These are phyloP conservation scores for Melampsora larici-populina DNA, from an alignment of 1,284 basidiomycete genomes.

Conservation along the genomic window DNA sequence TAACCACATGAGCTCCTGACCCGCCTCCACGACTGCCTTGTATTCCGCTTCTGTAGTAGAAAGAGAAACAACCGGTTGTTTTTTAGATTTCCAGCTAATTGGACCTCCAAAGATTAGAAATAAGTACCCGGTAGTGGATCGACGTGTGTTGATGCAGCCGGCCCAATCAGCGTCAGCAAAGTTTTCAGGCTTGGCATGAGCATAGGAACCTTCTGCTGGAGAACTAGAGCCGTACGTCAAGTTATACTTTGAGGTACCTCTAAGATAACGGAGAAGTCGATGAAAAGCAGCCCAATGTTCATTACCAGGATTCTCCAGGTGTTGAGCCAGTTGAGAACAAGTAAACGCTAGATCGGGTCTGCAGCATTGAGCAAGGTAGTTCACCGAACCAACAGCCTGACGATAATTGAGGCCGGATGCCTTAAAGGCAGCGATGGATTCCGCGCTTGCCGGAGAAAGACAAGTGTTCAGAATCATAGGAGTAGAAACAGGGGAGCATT, in stretches of 20 bases:
- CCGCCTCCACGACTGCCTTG: too few relatives aligned
- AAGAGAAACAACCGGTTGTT: too few relatives aligned
- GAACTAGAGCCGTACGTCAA: not conserved
- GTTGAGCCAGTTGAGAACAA: too few relatives aligned
- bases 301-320: not conserved
- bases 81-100: too few relatives aligned
- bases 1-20: too few relatives aligned
- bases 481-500: not conserved
- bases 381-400: not conserved
- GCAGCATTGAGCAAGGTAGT: slow-evolving; percentile 15
- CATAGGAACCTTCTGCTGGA: not conserved
- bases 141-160: not conserved
- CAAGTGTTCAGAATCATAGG: not conserved
- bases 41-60: too few relatives aligned
- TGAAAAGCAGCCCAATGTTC: not conserved
- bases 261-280: not conserved
- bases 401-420: not conserved
- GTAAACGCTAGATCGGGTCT: slow-evolving; percentile 1
- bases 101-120: too few relatives aligned
- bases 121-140: too few relatives aligned
- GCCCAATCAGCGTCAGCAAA: slow-evolving; percentile 8
- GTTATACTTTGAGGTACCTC: not conserved
- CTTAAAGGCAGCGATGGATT: not conserved
- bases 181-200: not conserved
- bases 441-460: not conserved